Base-by-base conservation (phyloP, 1,139 yeast genomes). In the Hyphopichia buzzinii region DNA sequence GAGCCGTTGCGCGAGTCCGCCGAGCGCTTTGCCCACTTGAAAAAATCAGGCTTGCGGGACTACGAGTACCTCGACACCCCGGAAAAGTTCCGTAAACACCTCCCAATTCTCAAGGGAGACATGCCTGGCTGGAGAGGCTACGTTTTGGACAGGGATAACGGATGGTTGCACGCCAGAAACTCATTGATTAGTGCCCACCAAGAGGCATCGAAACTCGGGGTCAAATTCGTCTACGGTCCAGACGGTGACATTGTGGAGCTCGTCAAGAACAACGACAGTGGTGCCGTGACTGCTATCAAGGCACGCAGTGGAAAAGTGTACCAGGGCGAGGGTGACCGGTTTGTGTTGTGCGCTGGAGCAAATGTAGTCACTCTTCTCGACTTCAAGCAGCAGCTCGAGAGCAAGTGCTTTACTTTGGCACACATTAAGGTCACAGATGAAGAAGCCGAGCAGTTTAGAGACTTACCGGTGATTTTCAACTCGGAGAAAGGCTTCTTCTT, bases 401-500 rank as follows among this genome's bases (percentile, higher is more conserved):
- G 62, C 14, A 51, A 55, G 8, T 59, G 59, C 7, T 42, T 55
- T 32, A 57, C 57, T 39, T 57, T 58, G 19, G 50, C 57, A 2
- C 60, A 56, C 34, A 49, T 58, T 19, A 38, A 43, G 33, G 36
- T 57, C 17, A 49, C 58, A 2, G 41, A 43, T 7, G 38, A 40
- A 17, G 64, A 58, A 38, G 57, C 46, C 32, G 45, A 43, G 8
- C 35, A 31, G 11, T 50, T 46, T 33, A 54, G 47, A 31, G 46
- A 51, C 30, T 42, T 52, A 34, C 58, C 64, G 2, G 46, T 59
- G 16, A 33, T 59, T 3, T 57, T 58, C 30, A 59, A 56, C 37
- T 57, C 69, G 4, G 66, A 62, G 30, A 44, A 55, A 40, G 77
- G 77, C 0, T 72, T 67, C 44, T 66, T 67, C 46, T 71, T 72